These are phyloP conservation scores for Hypoxylon fragiforme DNA, from an alignment of 495 filamentous ascomycete genomes.

Conservation along the genomic window DNA sequence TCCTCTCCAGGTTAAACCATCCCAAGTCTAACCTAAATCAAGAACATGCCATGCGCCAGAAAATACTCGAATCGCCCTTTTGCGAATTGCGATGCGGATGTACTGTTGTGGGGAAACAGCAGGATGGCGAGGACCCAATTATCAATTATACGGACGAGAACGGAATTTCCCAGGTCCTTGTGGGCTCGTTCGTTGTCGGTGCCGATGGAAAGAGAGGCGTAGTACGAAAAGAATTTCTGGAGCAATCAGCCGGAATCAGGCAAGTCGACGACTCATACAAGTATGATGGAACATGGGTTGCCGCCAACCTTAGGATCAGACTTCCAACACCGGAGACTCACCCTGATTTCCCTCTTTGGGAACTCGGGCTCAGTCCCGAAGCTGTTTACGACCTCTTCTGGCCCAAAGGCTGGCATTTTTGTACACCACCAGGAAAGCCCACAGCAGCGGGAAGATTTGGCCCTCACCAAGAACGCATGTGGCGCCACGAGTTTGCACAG, in stretches of 20 bases:
- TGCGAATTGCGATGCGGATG: constrained; percentile 44
- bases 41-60: constrained; percentile 32
- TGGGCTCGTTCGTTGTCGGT: constrained; percentile 47
- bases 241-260: constrained; percentile 46
- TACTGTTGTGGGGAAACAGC: constrained; percentile 37
- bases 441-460: constrained; percentile 56
- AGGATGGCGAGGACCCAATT: constrained; percentile 39
- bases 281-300: constrained; percentile 58
- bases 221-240: constrained; percentile 54
- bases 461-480: constrained; percentile 44
- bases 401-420: constrained; percentile 51
- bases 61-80: constrained; percentile 22
- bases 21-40: constrained; percentile 35
- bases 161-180: constrained; percentile 34
- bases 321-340: constrained; percentile 52
- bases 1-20: not conserved
- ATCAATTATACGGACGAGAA: constrained; percentile 41
- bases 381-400: constrained; percentile 57
- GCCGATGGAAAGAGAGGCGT: constrained; percentile 58
- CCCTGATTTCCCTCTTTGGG: constrained; percentile 54
- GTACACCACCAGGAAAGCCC: constrained; percentile 48
- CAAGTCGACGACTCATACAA: constrained; percentile 43
- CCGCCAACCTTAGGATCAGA: constrained; percentile 53
- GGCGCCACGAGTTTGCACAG: constrained; percentile 55
- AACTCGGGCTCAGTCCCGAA: constrained; percentile 50